Evolutionary conservation across 2,329 filamentous ascomycete species (phyloP), one percentile per base, ranked within the genome.

Genomic region (Knufia fluminis): DNA sequence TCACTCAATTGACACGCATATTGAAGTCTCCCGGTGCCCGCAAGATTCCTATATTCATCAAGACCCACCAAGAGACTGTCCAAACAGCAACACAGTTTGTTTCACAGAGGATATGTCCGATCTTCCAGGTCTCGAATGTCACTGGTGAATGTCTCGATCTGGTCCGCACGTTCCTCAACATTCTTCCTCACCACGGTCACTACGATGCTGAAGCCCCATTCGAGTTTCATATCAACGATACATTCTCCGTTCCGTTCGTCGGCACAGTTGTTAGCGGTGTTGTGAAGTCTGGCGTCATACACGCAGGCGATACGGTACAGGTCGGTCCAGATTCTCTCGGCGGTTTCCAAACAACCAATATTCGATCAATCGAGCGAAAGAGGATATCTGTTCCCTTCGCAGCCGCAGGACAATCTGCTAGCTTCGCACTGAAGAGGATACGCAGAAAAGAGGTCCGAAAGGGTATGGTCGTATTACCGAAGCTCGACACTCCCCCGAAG

Each of bases 111-210:
- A 96, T 98, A 63, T 97, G 91, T 62, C 92, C 92, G 10, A 85
- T 98, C 56, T 98, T 98, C 70, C 90, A 97, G 62, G 89, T 98
- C 9, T 97, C 91, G 58, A 98, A 98, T 62, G 92, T 98, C 26
- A 97, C 92, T 0, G 92, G 92, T 40, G 80, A 94, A 66, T 88
- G 86, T 53, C 76, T 98, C 40, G 86, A 96, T 55, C 76, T 96
- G 3, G 89, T 98, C 3, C 84, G 91, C 48, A 86, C 84, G 0
- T 98, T 98, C 66, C 71, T 98, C 48, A 97, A 97, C 61, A 94
- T 97, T 53, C 75, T 98, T 2, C 92, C 92, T 1, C 90, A 95
- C 59, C 87, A 96, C 59, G 91, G 91, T 44, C 86, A 91, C 53
- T 97, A 97, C 65, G 86, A 97, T 63, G 76, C 83, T 16, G 82